Evolutionary conservation across 2,329 filamentous ascomycete species (phyloP).

Genomic region (Sphaerostilbella broomeana): DNA sequence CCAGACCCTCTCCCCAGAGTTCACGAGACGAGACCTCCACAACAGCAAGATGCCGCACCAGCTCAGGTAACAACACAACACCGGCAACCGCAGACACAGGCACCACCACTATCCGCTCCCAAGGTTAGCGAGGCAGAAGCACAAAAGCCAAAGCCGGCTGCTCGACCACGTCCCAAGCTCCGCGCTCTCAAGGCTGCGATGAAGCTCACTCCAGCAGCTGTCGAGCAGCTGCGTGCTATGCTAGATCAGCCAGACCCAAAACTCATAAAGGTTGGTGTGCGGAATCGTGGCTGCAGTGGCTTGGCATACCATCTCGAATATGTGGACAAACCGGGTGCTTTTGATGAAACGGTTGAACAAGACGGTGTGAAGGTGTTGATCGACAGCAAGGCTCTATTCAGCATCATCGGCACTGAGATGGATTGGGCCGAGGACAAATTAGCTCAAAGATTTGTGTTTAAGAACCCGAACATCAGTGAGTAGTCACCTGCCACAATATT

Average conservation of each 20-base stretch:
- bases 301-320: slow-evolving; percentile 92
- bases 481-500: slow-evolving; percentile 20
- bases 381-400: slow-evolving; percentile 94
- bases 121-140: slow-evolving; percentile 54
- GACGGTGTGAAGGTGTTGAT: slow-evolving; percentile 94
- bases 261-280: slow-evolving; percentile 88
- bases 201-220: slow-evolving; percentile 72
- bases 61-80: slow-evolving; percentile 12
- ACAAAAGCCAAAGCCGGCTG: slow-evolving; percentile 54
- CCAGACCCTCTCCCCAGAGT: slow-evolving; percentile 41
- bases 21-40: slow-evolving; percentile 46
- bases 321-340: slow-evolving; percentile 79
- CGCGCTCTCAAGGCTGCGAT: slow-evolving; percentile 83
- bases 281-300: slow-evolving; percentile 89
- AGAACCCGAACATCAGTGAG: slow-evolving; percentile 97
- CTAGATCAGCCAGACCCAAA: slow-evolving; percentile 84
- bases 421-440: slow-evolving; percentile 97
- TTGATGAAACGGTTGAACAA: slow-evolving; percentile 91
- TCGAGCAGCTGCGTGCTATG: slow-evolving; percentile 68
- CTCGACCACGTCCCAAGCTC: slow-evolving; percentile 30
- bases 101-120: slow-evolving; percentile 15
- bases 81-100: slow-evolving; percentile 14
- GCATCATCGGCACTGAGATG: slow-evolving; percentile 98
- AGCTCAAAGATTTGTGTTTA: slow-evolving; percentile 86
- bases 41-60: slow-evolving; percentile 18